Evolutionary conservation across 306 rosid species (phyloP).

Genomic region (Cucurbita argyrosperma): DNA sequence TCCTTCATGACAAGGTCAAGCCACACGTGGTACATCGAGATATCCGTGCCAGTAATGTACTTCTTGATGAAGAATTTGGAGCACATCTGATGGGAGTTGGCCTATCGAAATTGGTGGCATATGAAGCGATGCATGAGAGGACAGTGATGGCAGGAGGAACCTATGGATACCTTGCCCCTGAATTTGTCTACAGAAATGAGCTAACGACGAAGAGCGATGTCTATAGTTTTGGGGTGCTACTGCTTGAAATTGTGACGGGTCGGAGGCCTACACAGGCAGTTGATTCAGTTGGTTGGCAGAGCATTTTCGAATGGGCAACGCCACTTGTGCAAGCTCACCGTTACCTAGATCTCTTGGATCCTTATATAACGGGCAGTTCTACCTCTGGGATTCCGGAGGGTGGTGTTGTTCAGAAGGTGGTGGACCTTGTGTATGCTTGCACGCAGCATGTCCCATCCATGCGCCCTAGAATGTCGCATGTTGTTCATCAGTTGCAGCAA

Average conservation of each 20-base stretch:
- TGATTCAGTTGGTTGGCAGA: constrained; percentile 96
- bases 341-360: constrained; percentile 86
- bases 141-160: constrained; percentile 98
- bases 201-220: constrained; percentile 93
- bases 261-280: constrained; percentile 96
- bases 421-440: constrained; percentile 94
- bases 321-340: constrained; percentile 90
- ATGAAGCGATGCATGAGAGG: constrained; percentile 89
- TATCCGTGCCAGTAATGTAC: constrained; percentile 84
- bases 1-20: constrained; percentile 94
- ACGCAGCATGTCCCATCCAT: constrained; percentile 94
- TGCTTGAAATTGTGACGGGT: constrained; percentile 86
- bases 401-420: constrained; percentile 68
- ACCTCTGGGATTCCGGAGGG: constrained; percentile 58
- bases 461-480: constrained; percentile 98
- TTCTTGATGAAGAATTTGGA: constrained; percentile 91
- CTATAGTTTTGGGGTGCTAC: constrained; percentile 81
- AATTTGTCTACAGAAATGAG: constrained; percentile 81
- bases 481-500: constrained; percentile 92
- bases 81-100: constrained; percentile 95
- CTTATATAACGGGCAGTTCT: constrained; percentile 47
- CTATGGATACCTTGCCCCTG: constrained; percentile 91
- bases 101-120: constrained; percentile 81
- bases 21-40: constrained; percentile 97
- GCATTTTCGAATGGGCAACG: constrained; percentile 95